Evolutionary conservation across 305 asterid species (phyloP).

Genomic region (Solanum hybrid): DNA sequence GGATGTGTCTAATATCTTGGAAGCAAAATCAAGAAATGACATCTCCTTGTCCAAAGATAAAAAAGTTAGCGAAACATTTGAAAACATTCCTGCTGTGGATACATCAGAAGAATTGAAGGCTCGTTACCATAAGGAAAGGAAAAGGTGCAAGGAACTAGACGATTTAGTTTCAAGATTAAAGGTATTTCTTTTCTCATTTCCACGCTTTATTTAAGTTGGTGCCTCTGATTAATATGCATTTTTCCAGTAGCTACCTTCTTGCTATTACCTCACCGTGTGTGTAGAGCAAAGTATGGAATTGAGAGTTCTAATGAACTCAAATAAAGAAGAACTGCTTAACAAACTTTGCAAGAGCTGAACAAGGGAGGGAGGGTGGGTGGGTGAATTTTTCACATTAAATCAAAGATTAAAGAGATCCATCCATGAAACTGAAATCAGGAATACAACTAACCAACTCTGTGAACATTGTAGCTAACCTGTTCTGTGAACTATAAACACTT

Average conservation of each 20-base stretch:
- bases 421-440: not conserved
- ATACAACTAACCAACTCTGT: not conserved
- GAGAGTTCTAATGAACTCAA: not conserved
- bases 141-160: constrained; percentile 29
- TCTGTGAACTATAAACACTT: not conserved
- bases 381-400: not conserved
- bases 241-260: not conserved
- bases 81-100: constrained; percentile 14
- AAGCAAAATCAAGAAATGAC: constrained; percentile 19
- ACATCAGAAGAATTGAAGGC: constrained; percentile 29
- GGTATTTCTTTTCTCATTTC: constrained; percentile 22
- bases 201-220: not conserved
- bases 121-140: constrained; percentile 30
- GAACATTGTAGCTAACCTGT: not conserved
- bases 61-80: constrained; percentile 20
- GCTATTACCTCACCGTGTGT: not conserved
- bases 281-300: not conserved
- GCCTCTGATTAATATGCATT: not conserved
- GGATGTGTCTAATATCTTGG: constrained; percentile 6
- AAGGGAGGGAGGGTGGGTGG: not conserved
- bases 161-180: constrained; percentile 28
- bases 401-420: not conserved
- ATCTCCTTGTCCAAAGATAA: constrained; percentile 16
- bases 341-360: not conserved
- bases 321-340: not conserved